A percentile compares a stretch with the other conserved stretches of the same genome.
Evolutionary conservation across 2,329 filamentous ascomycete species (phyloP).

Genomic region (Clonostachys rhizophaga): DNA sequence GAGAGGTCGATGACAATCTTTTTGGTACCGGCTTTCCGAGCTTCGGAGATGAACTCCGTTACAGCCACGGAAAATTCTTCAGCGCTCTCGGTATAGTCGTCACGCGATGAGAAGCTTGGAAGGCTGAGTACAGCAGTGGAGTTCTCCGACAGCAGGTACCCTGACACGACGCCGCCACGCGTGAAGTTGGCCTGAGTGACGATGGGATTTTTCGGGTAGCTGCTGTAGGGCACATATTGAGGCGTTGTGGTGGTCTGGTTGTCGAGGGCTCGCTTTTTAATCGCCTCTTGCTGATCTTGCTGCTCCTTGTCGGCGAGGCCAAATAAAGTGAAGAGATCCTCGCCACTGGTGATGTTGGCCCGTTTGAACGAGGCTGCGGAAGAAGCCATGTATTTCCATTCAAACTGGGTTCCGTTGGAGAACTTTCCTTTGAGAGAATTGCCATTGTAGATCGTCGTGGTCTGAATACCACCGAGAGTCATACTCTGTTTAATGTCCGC

Average conservation of each 20-base stretch:
- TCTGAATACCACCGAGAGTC: too few species aligned
- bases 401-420: too few species aligned
- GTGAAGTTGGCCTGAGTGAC: conserved; percentile 2
- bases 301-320: too few species aligned
- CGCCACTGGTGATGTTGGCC: conserved; percentile 18
- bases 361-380: too few species aligned
- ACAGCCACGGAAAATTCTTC: conserved; percentile 26
- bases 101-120: conserved; percentile 20
- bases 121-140: not conserved
- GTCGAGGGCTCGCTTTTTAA: too few species aligned
- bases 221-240: not conserved
- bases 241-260: too few species aligned
- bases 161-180: conserved; percentile 1
- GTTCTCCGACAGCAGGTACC: conserved; percentile 11
- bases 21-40: conserved; percentile 39
- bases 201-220: not conserved
- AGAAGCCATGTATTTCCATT: too few species aligned
- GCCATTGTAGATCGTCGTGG: too few species aligned
- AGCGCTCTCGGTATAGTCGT: conserved; percentile 26
- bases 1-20: conserved; percentile 61
- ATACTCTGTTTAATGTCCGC: too few species aligned
- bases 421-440: too few species aligned
- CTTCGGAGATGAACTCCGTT: not conserved
- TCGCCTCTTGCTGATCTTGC: conserved; percentile 15
- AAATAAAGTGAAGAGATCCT: conserved; percentile 13